Percentiles rank a stretch among this genome's conserved stretches.
These are phyloP conservation scores for Limnomonas spitsbergensis DNA, from an alignment of 139 green algal genomes.

Conservation along the genomic window DNA sequence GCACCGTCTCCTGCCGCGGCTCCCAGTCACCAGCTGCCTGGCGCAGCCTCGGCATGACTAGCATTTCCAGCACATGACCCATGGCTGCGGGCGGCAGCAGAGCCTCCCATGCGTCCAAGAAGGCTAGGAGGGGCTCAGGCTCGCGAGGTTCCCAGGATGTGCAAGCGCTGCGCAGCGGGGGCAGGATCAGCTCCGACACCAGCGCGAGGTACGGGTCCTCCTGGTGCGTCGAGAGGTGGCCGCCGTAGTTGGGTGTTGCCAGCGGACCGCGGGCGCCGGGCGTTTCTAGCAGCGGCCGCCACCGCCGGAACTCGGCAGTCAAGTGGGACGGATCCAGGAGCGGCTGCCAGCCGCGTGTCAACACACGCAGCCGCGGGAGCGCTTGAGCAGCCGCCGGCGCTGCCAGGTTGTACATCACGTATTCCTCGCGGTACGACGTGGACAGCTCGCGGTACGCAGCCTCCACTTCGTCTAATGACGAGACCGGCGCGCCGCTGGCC, in stretches of 20 bases:
- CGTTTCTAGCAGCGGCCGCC: slow-evolving; percentile 66
- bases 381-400: slow-evolving; percentile 63
- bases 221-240: background rate
- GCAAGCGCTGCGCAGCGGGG: slow-evolving; percentile 63
- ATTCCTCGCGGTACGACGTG: slow-evolving; percentile 69
- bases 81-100: slow-evolving; percentile 49
- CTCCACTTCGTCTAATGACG: slow-evolving; percentile 38
- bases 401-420: slow-evolving; percentile 77
- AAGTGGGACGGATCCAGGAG: slow-evolving; percentile 48
- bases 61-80: slow-evolving; percentile 65
- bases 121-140: slow-evolving; percentile 75
- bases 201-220: slow-evolving; percentile 73
- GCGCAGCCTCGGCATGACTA: slow-evolving; percentile 82
- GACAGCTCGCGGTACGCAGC: slow-evolving; percentile 47
- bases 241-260: background rate
- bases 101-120: slow-evolving; percentile 78
- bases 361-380: slow-evolving; percentile 40
- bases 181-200: slow-evolving; percentile 76
- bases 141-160: slow-evolving; percentile 82
- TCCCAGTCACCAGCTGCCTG: slow-evolving; percentile 80
- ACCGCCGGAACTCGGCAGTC: slow-evolving; percentile 46
- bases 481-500: background rate
- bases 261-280: slow-evolving; percentile 9
- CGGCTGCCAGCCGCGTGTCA: slow-evolving; percentile 59
- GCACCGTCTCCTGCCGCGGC: slow-evolving; percentile 73